Evolutionary conservation across 2,329 filamentous ascomycete species (phyloP), one percentile per base, ranked within the genome.

Genomic region (Monilinia fructicola): DNA sequence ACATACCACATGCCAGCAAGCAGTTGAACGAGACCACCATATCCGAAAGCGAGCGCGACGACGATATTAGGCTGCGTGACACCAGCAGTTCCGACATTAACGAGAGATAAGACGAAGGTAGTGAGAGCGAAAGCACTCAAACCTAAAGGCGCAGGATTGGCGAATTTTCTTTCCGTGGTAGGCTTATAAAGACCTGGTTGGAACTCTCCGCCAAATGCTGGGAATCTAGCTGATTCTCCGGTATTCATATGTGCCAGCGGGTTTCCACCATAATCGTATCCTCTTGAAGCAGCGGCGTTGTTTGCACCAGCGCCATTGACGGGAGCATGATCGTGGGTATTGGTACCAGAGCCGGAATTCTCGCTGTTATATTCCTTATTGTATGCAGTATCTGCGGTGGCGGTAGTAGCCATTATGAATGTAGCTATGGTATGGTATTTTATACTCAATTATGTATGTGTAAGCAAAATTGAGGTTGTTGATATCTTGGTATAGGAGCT

Each of bases 21-120:
- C 74, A 90, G 78, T 76, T 90, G 88, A n/a, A 89, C 83, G 10
- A 89, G 79, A 67, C 88, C 88, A 75, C 88, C 88, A 75, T 90
- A 89, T 64, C 80, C 86, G 72, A 84, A 85, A 10, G 85, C 85
- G 26, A 83, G 76, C 21, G 80, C 81, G 54, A 87, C 78, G 50
- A 87, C 82, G 44, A 88, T 80, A 72, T 82, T 85, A 2, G 84
- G 83, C 31, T 72, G 72, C 0, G 74, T 73, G 42, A 87, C 76
- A 64, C 78, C 78, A 4, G 79, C 77, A 4, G 83, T 77, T 23
- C 80, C 78, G 76, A 87, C 78, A 76, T 88, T 88, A 77, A 88
- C 81, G 66, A 82, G 77, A 55, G 82, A 84, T 67, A 88, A 79
- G 48, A 87, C 80, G 76, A 88, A 88, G 26, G 85, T 88, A 58